phyloP scores from a whole-genome alignment of 805 yeast species.

The Yarrowia osloensis region DNA sequence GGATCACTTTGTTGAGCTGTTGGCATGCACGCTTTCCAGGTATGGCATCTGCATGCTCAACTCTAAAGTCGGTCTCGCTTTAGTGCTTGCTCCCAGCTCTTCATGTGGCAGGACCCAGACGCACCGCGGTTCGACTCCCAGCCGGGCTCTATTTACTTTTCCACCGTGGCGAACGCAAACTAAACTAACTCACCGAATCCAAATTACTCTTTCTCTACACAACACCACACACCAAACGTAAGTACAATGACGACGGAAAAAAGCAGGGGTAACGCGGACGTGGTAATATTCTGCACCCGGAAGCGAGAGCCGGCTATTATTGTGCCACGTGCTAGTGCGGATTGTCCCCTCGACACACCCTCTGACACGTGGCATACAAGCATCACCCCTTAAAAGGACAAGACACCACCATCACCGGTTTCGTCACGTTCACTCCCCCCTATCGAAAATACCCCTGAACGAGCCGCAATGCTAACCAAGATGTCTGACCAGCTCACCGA shows the following conservation, averaged over 20 bases:
- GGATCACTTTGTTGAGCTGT: conserved; percentile 26
- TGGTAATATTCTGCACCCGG: not conserved
- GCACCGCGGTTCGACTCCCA: not conserved
- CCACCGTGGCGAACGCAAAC: conserved; percentile 21
- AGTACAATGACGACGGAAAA: not conserved
- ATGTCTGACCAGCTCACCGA: conserved; percentile 78
- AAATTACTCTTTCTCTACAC: conserved; percentile 22
- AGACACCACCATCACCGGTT: not conserved
- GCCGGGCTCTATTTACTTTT: not conserved
- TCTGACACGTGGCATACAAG: conserved; percentile 24
- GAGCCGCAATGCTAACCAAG: conserved; percentile 16
- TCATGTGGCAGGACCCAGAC: not conserved
- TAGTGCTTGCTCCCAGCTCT: not conserved
- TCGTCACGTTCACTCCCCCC: not conserved
- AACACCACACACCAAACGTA: conserved; percentile 28
- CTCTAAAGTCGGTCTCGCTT: not conserved
- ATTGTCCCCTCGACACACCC: not conserved
- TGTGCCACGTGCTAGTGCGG: not conserved
- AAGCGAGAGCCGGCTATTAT: not conserved
- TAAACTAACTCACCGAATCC: conserved; percentile 24
- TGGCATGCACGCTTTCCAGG: conserved; percentile 18
- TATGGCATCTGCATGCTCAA: conserved; percentile 16
- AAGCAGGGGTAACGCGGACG: conserved; percentile 24
- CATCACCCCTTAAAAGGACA: not conserved
- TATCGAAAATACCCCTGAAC: not conserved